phyloP scores from a whole-genome alignment of 176 grass and related monocot genomes.

The Raddia distichophylla region DNA sequence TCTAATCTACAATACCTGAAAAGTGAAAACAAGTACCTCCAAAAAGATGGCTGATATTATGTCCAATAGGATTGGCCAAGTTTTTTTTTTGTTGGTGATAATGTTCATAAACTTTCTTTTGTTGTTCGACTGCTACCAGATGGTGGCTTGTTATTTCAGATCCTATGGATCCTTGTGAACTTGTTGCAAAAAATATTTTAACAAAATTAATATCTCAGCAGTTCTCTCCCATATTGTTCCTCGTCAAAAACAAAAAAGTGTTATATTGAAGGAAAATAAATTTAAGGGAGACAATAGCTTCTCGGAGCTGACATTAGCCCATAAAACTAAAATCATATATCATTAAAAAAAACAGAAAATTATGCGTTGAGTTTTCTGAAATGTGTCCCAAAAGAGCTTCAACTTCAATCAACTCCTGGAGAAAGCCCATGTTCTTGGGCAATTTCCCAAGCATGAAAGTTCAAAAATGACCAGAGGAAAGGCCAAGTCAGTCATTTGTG shows the following conservation, averaged over 20 bases:
- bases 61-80: too few species aligned
- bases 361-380: not conserved
- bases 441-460: not conserved
- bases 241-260: not conserved
- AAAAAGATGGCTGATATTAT: too few species aligned
- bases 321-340: not conserved
- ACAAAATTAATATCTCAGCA: too few species aligned
- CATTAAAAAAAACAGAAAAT: not conserved
- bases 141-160: too few species aligned
- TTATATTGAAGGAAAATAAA: not conserved
- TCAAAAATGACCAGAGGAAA: not conserved
- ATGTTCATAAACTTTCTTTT: too few species aligned
- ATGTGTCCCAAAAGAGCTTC: not conserved
- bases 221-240: too few species aligned
- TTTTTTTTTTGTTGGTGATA: too few species aligned
- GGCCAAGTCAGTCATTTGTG: not conserved
- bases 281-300: not conserved
- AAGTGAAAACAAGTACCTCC: too few species aligned
- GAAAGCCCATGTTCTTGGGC: conserved; percentile 18
- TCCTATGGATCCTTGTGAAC: too few species aligned
- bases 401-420: conserved; percentile 2
- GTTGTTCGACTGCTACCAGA: too few species aligned
- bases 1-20: too few species aligned
- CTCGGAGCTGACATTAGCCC: not conserved
- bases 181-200: too few species aligned